Evolutionary conservation across 352 stramenopile genomes (phyloP), one percentile per base, ranked within the genome.

Genomic region (Thalassiosira hispida): DNA sequence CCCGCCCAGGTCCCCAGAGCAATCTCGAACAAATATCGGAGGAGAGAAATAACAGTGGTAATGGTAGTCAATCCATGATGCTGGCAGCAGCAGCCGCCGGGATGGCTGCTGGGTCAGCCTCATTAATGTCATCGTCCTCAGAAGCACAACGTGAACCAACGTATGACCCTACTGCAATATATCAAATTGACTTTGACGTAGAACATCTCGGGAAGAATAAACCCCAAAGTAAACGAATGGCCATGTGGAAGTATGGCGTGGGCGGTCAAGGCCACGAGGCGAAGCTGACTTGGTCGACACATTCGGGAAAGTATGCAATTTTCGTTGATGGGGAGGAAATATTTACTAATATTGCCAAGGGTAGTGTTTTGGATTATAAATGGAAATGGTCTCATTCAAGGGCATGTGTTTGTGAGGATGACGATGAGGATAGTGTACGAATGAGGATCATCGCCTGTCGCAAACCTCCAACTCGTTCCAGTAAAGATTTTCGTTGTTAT

Each of bases 401-500:
- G n/a, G 31, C 27, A 16, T 57, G 46, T 57, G 18, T 61, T 6
- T 20, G 27, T n/a, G 22, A 80, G 27, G 44, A 51, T 0, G 29
- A 56, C 38, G 55, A 81, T 38, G 49, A 44, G 8, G 61, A 59
- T 12, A 33, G 44, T 42, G 49, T 75, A 2, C 6, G 18, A 3
- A 75, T 81, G 72, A 67, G 72, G 29, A 65, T 81, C 18, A 27
- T 81, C 2, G 72, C 72, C 9, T 81, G 72, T 75, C 62, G 72
- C 40, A 81, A 81, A 62, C 72, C 72, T 31, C 72, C 72, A 3
- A 20, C 55, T 0, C 57, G 72, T 49, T 69, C 72, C 0, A 75
- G 63, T 60, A 75, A 65, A 31, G 49, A 81, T 23, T 81, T 81
- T 75, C 53, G 72, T 31, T 81, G 72, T 75, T 81, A 81, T 60